phyloP scores from a whole-genome alignment of 2,329 filamentous ascomycete genomes.

The Meredithiella fracta region DNA sequence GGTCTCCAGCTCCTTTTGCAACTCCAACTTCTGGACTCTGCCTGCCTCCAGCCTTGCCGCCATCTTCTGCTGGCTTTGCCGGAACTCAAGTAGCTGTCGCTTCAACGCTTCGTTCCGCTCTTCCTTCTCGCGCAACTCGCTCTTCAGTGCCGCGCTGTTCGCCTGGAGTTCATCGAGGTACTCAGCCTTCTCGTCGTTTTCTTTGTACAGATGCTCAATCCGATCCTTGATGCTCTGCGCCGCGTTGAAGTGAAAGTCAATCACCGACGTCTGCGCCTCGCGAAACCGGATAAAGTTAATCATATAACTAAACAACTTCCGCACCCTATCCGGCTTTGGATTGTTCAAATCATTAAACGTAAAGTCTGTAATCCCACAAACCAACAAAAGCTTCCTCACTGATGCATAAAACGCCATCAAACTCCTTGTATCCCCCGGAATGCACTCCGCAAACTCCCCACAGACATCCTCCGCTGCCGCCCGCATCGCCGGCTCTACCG shows the following conservation, averaged over 20 bases:
- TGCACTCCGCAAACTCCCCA: constrained; percentile 67
- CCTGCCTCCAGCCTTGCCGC: constrained; percentile 68
- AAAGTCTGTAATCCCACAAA: constrained; percentile 88
- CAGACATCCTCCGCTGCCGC: constrained; percentile 78
- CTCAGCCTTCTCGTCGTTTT: constrained; percentile 75
- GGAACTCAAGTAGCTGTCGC: constrained; percentile 61
- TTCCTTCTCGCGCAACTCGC: constrained; percentile 68
- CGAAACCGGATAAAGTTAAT: constrained; percentile 98
- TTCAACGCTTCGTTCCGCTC: constrained; percentile 77
- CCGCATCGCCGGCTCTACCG: constrained; percentile 87
- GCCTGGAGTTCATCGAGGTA: constrained; percentile 65
- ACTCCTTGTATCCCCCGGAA: constrained; percentile 77
- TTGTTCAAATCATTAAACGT: constrained; percentile 83
- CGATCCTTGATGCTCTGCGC: constrained; percentile 69
- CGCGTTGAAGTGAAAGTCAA: constrained; percentile 88
- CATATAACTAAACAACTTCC: constrained; percentile 92
- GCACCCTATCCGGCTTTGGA: constrained; percentile 74
- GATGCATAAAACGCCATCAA: constrained; percentile 91
- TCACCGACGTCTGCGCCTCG: constrained; percentile 74
- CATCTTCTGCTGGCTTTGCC: constrained; percentile 67
- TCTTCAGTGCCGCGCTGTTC: constrained; percentile 66
- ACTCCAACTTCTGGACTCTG: constrained; percentile 60
- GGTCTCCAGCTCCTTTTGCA: constrained; percentile 56
- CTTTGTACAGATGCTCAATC: constrained; percentile 69
- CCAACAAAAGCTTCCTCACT: constrained; percentile 59